A percentile compares a stretch with the other conserved stretches of the same genome.
Conservation (phyloP, 2,329 filamentous ascomycete genomes). For the Erysiphe pulchra region DNA sequence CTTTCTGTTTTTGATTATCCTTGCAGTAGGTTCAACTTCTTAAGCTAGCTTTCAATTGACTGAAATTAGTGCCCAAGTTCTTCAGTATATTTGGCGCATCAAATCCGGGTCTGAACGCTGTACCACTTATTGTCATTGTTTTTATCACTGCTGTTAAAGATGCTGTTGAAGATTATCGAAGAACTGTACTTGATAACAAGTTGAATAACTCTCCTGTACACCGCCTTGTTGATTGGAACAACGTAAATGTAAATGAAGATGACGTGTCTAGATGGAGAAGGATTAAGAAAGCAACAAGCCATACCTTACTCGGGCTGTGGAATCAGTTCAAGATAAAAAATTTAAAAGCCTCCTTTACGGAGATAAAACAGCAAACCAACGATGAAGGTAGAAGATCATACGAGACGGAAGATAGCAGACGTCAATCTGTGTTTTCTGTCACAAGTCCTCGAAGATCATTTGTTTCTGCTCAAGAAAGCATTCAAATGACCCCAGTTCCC, state of each 20-base stretch:
- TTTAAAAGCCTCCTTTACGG: slow-evolving; percentile 16
- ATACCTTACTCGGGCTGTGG: slow-evolving; percentile 13
- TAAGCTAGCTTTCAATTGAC: not conserved
- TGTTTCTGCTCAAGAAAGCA: slow-evolving; percentile 36
- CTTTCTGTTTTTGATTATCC: slow-evolving; percentile 87
- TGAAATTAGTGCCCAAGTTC: slow-evolving; percentile 29
- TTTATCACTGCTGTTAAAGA: slow-evolving; percentile 78
- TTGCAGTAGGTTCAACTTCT: slow-evolving; percentile 42
- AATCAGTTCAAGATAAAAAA: slow-evolving; percentile 21
- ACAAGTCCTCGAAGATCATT: slow-evolving; percentile 21
- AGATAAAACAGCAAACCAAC: slow-evolving; percentile 5
- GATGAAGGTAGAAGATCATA: slow-evolving; percentile 23
- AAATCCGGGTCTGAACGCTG: slow-evolving; percentile 72
- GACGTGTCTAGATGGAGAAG: slow-evolving; percentile 64
- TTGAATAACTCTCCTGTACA: slow-evolving; percentile 93
- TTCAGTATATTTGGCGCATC: slow-evolving; percentile 87
- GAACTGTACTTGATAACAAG: slow-evolving; percentile 75
- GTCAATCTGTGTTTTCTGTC: slow-evolving; percentile 8
- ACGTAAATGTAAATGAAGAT: slow-evolving; percentile 79
- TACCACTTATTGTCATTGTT: slow-evolving; percentile 82
- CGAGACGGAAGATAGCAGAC: slow-evolving; percentile 22
- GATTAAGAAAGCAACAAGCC: slow-evolving; percentile 62
- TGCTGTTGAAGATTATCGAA: slow-evolving; percentile 79
- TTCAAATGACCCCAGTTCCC: slow-evolving; percentile 87
- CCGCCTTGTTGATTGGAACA: slow-evolving; percentile 64